A percentile compares a stretch with the other conserved stretches of the same genome.
phyloP scores from a whole-genome alignment of 1,284 basidiomycete genomes.

The Ceratobasidium sp. region DNA sequence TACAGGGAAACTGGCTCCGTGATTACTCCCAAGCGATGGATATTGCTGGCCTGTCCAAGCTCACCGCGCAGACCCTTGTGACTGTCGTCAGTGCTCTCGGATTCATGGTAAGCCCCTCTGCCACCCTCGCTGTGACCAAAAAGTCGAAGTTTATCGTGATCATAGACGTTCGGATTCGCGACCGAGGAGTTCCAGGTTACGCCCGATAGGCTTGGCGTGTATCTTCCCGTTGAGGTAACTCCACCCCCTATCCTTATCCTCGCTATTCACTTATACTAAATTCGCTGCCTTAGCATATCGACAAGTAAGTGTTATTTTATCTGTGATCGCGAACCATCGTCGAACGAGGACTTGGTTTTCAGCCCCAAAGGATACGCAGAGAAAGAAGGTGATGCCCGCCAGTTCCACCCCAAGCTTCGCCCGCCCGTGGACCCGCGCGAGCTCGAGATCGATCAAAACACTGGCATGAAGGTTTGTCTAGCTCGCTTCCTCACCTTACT shows the following conservation, averaged over 20 bases:
- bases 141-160: background rate
- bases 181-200: slow-evolving; percentile 85
- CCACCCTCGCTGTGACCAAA: slow-evolving; percentile 6
- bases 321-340: no score
- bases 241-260: background rate
- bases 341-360: slow-evolving; percentile 1
- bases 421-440: slow-evolving; percentile 77
- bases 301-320: slow-evolving; percentile 17
- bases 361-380: slow-evolving; percentile 72
- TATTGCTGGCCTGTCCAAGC: slow-evolving; percentile 68
- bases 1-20: slow-evolving; percentile 71
- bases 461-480: slow-evolving; percentile 77
- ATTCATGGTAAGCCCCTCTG: slow-evolving; percentile 64
- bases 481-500: no score
- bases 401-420: slow-evolving; percentile 74
- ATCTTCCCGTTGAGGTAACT: slow-evolving; percentile 67
- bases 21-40: slow-evolving; percentile 78
- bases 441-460: slow-evolving; percentile 81
- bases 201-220: slow-evolving; percentile 82
- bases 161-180: slow-evolving; percentile 73
- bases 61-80: slow-evolving; percentile 73
- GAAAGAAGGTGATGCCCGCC: slow-evolving; percentile 75
- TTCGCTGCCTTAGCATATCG: slow-evolving; percentile 27
- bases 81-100: slow-evolving; percentile 77
- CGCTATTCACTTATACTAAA: background rate